Evolutionary conservation across 108 stramenopile species (phyloP), one percentile per base, ranked within the genome.

Genomic region (Pseudonitzschia pungens): DNA sequence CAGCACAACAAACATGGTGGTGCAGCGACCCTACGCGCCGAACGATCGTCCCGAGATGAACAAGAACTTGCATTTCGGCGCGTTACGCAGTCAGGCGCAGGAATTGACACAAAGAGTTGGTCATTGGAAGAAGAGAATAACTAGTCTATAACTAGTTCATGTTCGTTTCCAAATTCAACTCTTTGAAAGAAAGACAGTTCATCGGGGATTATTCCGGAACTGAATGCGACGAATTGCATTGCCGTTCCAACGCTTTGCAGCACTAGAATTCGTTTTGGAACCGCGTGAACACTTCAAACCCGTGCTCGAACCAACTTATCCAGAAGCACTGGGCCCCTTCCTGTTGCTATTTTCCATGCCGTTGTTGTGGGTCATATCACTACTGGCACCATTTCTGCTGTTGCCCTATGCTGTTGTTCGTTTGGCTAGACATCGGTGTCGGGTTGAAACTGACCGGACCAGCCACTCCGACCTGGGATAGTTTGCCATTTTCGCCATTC

Each of bases 401-500:
- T 33, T 41, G 20, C 40, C 33, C 20, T n/a, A n/a, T 40, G 31
- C 4, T 10, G 26, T 24, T 55, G 54, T 55, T 55, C n/a, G 58
- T 16, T 10, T 36, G 60, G 27, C 14, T 41, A 10, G 43, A 29
- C 27, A 67, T 67, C 22, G 66, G 66, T 24, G 66, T 67, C 16
- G 66, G 66, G 22, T 67, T 48, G 54, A 55, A 55, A 55, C 10
- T 55, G 2, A 12, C 54, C 54, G 54, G 24, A 22, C 9, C 24
- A 55, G 3, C 36, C 36, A 36, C 9, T 1, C 50, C 50, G 20
- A 12, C 54, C 26, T 22, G 54, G 26, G 26, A 55, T 24, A 26
- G 45, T 44, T 22, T 41, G 24, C 2, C 33, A 18, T 70, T 82
- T 24, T 80, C 84, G 20, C 83, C 78, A 68, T 84, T 68, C 88